phyloP scores from a whole-genome alignment of 768 basidiomycete genomes.

The Calocybe indica region DNA sequence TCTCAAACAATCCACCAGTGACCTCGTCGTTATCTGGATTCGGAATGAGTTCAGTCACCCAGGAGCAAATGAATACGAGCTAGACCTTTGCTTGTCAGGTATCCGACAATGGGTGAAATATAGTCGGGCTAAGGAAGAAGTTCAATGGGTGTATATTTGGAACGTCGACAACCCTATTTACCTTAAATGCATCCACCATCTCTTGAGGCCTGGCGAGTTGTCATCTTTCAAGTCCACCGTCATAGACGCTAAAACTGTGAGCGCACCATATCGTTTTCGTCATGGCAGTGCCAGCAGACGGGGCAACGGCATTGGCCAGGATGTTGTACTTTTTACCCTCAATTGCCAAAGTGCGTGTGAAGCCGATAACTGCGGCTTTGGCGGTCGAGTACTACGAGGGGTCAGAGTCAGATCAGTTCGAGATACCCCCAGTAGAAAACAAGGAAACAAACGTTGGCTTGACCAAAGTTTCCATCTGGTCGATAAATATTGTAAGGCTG shows the following conservation, averaged over 20 bases:
- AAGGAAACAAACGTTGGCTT: constrained; percentile 62
- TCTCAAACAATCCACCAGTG: constrained; percentile 77
- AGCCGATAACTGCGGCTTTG: constrained; percentile 85
- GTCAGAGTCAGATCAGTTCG: constrained; percentile 3
- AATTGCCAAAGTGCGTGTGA: constrained; percentile 85
- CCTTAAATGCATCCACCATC: constrained; percentile 88
- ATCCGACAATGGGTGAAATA: constrained; percentile 90
- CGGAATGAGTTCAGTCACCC: neutral
- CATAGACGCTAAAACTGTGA: neutral
- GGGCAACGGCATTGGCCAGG: constrained; percentile 81
- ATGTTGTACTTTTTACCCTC: constrained; percentile 94
- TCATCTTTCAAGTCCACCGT: neutral
- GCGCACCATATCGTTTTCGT: constrained; percentile 73
- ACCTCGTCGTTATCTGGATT: constrained; percentile 60
- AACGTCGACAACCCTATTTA: constrained; percentile 15
- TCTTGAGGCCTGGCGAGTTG: constrained; percentile 55
- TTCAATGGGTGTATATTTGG: neutral
- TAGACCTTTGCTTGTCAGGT: constrained; percentile 69
- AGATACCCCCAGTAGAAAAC: neutral
- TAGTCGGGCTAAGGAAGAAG: constrained; percentile 63
- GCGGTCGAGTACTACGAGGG: constrained; percentile 74
- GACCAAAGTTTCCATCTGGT: constrained; percentile 90
- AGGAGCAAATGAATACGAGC: neutral
- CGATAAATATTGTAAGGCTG: neutral
- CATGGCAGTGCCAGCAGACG: constrained; percentile 89